These are phyloP conservation scores for Penicillium rolfsii DNA, from an alignment of 2,329 filamentous ascomycete genomes.

Conservation along the genomic window DNA sequence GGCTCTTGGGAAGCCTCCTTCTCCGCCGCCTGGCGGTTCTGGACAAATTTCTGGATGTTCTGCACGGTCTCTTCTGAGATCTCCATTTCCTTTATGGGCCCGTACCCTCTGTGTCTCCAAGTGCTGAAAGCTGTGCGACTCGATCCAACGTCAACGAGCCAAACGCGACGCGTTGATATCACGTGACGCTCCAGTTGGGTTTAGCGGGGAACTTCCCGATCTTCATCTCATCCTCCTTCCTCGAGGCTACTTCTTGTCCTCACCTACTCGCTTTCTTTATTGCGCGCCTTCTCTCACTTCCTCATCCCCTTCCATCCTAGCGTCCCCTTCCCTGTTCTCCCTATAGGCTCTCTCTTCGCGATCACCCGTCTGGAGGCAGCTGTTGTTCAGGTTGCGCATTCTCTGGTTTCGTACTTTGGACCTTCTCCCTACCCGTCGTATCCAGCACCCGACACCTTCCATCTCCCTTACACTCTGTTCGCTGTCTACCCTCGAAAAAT, in stretches of 20 bases:
- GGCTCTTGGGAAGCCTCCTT: slow-evolving; percentile 36
- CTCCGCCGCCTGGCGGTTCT: slow-evolving; percentile 41
- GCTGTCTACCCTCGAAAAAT: slow-evolving; percentile 19
- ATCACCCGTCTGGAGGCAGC: slow-evolving; percentile 2
- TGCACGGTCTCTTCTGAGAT: slow-evolving; percentile 37
- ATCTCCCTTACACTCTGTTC: slow-evolving; percentile 14
- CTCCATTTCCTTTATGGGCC: slow-evolving; percentile 30
- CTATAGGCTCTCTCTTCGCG: not conserved
- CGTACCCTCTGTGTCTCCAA: not conserved
- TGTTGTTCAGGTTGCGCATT: slow-evolving; percentile 13
- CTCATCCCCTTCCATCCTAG: slow-evolving; percentile 2
- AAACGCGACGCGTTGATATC: slow-evolving; percentile 18
- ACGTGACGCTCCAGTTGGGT: slow-evolving; percentile 22
- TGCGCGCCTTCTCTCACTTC: not conserved
- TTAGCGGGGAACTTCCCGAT: slow-evolving; percentile 23
- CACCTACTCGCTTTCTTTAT: not conserved
- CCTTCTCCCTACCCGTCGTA: slow-evolving; percentile 24
- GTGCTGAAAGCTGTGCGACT: not conserved
- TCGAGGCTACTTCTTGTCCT: not conserved
- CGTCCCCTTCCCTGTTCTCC: slow-evolving; percentile 5
- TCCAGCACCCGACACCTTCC: slow-evolving; percentile 20
- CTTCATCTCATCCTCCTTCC: slow-evolving; percentile 4
- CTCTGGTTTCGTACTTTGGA: slow-evolving; percentile 24
- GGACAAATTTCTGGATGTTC: slow-evolving; percentile 40
- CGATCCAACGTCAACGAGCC: not conserved